These are phyloP conservation scores for Backusella sp. DNA, from an alignment of 192 early-diverging fungal species.

Conservation along the genomic window DNA sequence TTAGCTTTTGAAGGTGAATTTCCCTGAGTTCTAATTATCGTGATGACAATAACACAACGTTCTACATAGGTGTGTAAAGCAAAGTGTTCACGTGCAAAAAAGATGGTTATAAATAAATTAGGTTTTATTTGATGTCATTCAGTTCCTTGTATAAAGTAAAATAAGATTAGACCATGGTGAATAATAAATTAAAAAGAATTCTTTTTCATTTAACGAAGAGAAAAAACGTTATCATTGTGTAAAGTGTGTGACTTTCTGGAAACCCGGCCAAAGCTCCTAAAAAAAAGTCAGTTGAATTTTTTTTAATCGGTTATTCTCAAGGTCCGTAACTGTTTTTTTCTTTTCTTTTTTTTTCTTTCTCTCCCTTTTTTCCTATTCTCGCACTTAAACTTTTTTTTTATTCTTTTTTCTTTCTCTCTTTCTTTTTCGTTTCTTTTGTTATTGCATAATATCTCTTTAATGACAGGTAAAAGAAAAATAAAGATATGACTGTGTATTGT, in stretches of 20 bases:
- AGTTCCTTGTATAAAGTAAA: neutral
- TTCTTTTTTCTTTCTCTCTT: neutral
- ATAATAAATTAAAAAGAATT: neutral
- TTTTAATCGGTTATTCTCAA: neutral
- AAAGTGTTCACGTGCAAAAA: neutral
- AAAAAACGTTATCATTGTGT: neutral
- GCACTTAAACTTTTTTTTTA: neutral
- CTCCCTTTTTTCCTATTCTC: neutral
- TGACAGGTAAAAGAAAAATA: neutral
- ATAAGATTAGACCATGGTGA: neutral
- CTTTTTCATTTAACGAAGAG: neutral
- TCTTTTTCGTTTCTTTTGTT: neutral
- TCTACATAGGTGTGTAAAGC: neutral
- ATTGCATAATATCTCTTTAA: neutral
- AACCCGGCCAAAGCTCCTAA: neutral
- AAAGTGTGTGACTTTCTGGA: neutral
- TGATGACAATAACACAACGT: neutral
- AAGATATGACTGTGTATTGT: neutral
- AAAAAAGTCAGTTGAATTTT: neutral
- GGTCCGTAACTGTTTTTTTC: conserved; percentile 6
- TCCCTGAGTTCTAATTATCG: neutral
- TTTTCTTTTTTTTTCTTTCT: neutral
- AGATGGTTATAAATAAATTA: neutral
- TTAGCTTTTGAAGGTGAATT: neutral
- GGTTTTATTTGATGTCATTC: neutral